A percentile compares a stretch with the other conserved stretches of the same genome.
These are phyloP conservation scores for Termitomyces sp. DNA, from an alignment of 768 basidiomycete genomes.

Conservation along the genomic window DNA sequence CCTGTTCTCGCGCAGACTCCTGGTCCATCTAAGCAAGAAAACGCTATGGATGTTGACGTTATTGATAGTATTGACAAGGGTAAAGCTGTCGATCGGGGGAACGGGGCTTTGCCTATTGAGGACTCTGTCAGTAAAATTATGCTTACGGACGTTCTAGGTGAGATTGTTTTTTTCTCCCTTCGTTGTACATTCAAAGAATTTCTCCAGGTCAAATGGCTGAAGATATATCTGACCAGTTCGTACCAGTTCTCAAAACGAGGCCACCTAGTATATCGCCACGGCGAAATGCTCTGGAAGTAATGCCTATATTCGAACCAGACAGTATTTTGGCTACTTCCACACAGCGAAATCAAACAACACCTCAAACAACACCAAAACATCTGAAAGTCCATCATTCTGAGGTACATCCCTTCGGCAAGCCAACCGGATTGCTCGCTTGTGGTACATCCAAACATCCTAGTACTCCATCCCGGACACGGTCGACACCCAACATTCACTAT, in stretches of 20 bases:
- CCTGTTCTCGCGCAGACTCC: conserved; percentile 4
- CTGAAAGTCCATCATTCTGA: conserved; percentile 1
- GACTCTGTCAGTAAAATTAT: conserved; percentile 9
- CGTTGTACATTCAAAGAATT: too few species aligned
- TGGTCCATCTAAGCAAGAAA: background rate
- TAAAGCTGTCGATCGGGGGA: conserved; percentile 16
- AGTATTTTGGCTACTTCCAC: conserved; percentile 7
- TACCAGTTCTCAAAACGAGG: background rate
- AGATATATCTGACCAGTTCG: background rate
- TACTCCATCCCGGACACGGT: conserved; percentile 13
- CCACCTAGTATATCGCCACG: conserved; percentile 6
- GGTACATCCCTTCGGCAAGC: conserved; percentile 9
- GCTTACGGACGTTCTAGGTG: background rate
- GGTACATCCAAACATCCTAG: background rate
- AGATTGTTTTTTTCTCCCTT: background rate
- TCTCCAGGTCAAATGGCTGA: background rate
- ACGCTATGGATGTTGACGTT: conserved; percentile 8
- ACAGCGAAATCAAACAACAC: conserved; percentile 8
- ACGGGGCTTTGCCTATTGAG: conserved; percentile 24
- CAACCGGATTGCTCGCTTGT: conserved; percentile 7
- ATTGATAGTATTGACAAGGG: conserved; percentile 15
- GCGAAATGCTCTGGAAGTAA: conserved; percentile 1
- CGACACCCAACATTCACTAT: conserved; percentile 5
- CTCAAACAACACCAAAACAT: too few species aligned
- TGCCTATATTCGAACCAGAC: background rate